Percentiles rank a stretch among this genome's conserved stretches.
phyloP scores from a whole-genome alignment of 495 filamentous ascomycete genomes.

The Talaromyces adpressus region DNA sequence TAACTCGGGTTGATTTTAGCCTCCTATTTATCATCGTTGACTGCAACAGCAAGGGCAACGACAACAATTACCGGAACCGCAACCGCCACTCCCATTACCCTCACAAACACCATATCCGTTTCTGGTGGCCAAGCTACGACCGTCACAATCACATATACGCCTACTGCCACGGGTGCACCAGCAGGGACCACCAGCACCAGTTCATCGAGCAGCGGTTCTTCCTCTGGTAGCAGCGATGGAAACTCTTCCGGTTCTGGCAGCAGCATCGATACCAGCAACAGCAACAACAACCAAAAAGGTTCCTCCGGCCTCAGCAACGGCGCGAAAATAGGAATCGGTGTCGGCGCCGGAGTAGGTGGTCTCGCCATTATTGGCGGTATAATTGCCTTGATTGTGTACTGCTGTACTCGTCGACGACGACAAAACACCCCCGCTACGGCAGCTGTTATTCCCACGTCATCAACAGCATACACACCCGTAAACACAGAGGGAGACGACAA shows the following conservation, averaged over 20 bases:
- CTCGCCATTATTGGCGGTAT: background rate
- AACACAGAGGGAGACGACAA: background rate
- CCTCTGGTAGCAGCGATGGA: background rate
- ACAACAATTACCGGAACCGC: background rate
- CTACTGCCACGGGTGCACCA: background rate
- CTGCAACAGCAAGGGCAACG: background rate
- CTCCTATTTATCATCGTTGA: background rate
- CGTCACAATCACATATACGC: constrained; percentile 4
- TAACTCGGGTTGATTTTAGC: background rate
- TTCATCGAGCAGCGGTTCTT: background rate
- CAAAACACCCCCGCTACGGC: too few relatives aligned
- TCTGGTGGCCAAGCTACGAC: background rate
- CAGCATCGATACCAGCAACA: background rate
- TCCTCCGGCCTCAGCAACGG: background rate
- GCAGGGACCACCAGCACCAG: background rate
- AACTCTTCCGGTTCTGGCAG: background rate
- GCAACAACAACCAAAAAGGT: background rate
- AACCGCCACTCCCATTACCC: background rate
- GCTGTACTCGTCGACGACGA: background rate
- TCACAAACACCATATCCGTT: constrained; percentile 1
- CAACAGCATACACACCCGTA: background rate
- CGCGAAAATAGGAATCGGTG: constrained; percentile 9
- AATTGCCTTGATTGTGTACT: background rate
- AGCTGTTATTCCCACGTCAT: background rate
- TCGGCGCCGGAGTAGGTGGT: constrained; percentile 6